Base-by-base conservation (phyloP, 2,329 filamentous ascomycete genomes). In the Hypomyces perniciosus region DNA sequence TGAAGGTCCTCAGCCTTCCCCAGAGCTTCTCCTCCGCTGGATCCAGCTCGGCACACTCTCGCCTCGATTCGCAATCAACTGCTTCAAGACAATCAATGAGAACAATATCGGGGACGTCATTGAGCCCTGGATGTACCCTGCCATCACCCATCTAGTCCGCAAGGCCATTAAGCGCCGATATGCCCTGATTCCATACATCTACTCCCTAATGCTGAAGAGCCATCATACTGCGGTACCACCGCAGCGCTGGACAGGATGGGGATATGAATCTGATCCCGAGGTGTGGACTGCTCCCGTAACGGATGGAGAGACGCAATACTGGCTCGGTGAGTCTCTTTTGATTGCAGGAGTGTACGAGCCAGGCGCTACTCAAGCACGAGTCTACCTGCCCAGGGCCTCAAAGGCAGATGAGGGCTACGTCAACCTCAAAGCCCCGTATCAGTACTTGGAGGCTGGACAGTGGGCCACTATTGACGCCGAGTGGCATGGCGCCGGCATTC, bases 111-210 rank as follows among this genome's bases (percentile, higher is more conserved):
- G 85, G 6, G 85, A 86, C 34, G 84, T 89, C 8, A 89, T 89
- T 52, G 85, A 88, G 68, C 85, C 85, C 0, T 89, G 84, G 83
- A 88, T 88, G 83, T 86, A 88, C 60, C 82, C 84, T 0, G 78
- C 83, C 34, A 81, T 83, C 29, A 82, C 83, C 0, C 78, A 77
- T 0, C 66, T 84, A 1, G 72, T 89, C 10, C 78, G 85, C 12
- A 75, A 76, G 47, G 76, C 83, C 1, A 87, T 90, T 64, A 83
- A 83, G 65, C 76, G 86, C 6, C 77, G 85, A 31, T 89, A 90
- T 61, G 83, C 84, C 55, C 71, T 89, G 48, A 78, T 89, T 7
- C 85, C 86, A 0, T 89, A 88, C 62, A 75, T 86, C 6, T 89
- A 89, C 66, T 83, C 81, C 0, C 72, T 83, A 1, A 77, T 78